phyloP scores from a whole-genome alignment of 169 alveolate species.

The Cryptosporidium ubiquitum region DNA sequence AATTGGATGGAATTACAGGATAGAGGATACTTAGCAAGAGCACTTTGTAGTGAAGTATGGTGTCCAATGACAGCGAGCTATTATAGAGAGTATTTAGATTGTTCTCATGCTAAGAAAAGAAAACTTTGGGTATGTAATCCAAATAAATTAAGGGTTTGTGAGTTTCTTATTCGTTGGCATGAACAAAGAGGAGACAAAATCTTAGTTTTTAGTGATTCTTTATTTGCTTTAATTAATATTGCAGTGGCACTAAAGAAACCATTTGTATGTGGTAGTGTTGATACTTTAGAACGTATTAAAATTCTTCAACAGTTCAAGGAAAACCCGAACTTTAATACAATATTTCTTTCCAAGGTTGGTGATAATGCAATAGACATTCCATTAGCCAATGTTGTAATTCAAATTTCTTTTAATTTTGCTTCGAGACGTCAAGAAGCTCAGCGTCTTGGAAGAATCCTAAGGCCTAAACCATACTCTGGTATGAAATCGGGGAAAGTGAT shows the following conservation, averaged over 20 bases:
- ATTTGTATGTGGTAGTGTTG: conserved; percentile 91
- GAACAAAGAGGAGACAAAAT: conserved; percentile 97
- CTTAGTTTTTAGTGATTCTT: conserved; percentile 96
- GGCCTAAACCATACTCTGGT: conserved; percentile 92
- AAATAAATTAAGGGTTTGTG: conserved; percentile 94
- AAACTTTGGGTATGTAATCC: conserved; percentile 97
- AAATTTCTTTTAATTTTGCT: conserved; percentile 97
- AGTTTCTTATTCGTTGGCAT: conserved; percentile 94
- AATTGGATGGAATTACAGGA: conserved; percentile 98
- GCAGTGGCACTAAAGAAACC: conserved; percentile 91
- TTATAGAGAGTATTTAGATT: conserved; percentile 91
- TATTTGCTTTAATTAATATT: conserved; percentile 92
- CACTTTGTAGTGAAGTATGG: conserved; percentile 97
- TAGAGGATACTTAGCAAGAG: conserved; percentile 97
- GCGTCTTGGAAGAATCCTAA: conserved; percentile 98
- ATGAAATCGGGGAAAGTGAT: not conserved
- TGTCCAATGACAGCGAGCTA: conserved; percentile 98
- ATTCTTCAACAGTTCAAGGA: conserved; percentile 92
- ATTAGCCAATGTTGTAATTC: conserved; percentile 98
- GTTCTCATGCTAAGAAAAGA: conserved; percentile 89
- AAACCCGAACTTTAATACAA: conserved; percentile 87
- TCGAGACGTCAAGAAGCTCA: conserved; percentile 99
- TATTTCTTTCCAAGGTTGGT: conserved; percentile 98
- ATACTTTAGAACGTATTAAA: conserved; percentile 90
- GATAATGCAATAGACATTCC: conserved; percentile 99